Evolutionary conservation across 495 filamentous ascomycete species (phyloP), one percentile per base, ranked within the genome.

Genomic region (Penicillium mononematosum): DNA sequence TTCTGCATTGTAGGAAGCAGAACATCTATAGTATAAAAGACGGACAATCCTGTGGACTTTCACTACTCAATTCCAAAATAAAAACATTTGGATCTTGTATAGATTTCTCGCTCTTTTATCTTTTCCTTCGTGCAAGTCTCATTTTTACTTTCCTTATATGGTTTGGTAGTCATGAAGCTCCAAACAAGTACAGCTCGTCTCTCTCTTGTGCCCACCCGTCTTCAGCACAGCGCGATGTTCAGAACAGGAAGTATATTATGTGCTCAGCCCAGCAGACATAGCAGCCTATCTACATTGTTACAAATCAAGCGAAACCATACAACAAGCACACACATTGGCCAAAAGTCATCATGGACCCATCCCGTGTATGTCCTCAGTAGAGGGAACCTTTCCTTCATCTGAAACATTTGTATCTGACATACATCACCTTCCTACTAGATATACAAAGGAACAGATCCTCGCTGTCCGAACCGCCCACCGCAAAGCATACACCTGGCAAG

Each of bases 381-480:
- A 34, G 34, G 14, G 5, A 36, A 6, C 14, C 12, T 36, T 36
- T 5, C 4, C 34, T 24, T 47, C 41, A 11, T 20, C 32, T 29
- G 7, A 29, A 9, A 29, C 27, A 36, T 6, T 36, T 36, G 14
- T 29, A 5, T 32, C 53, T 55, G 7, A 47, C 53, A 46, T 39
- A 12, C 16, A 25, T 4, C 14, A n/a, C 14, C 1, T 25, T 14
- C 25, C 7, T 24, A 31, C 16, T 19, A 61, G 48, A 31, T 53
- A 58, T 19, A 53, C 54, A 5, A 55, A 53, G 17, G 43, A 53
- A 22, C 77, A 88, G 54, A 85, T 88, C 80, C 67, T 70, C 6
- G 61, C 60, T 25, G 85, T 88, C 42, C 66, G 59, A 53, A 74
- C 82, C 50, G 82, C 83, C 24, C 86, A 89, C 66, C 80, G 87